Evolutionary conservation across 345 rosid genomes (phyloP), one percentile per base, ranked within the genome.

Genomic region (Hibiscus mutabilis): DNA sequence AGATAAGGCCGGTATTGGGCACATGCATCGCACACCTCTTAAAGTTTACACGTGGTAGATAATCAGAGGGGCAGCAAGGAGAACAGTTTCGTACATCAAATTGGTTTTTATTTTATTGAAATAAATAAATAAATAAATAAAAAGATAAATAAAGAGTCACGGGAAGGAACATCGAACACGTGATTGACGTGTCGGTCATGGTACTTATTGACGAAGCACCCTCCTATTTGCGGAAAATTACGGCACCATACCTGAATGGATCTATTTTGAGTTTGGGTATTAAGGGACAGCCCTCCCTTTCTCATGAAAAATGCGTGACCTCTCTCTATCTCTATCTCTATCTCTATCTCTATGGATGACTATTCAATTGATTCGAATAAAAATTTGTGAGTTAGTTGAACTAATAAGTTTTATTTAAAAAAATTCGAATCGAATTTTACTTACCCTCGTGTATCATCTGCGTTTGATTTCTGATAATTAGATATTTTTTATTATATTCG

Each of bases 11-110:
- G 57, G 35, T 13, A 33, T 22, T 6, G 68, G 46, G 55, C 72
- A 76, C 75, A 59, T 49, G 72, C 44, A 47, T 15, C 29, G 21
- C 24, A 12, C 33, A 58, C 9, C 59, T 55, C 14, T 8, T 14
- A 11, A 19, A 18, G 9, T 10, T 8, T 8, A 72, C 55, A 60
- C 79, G 79, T 76, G 79, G 64, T 72, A 3, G 7, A 5, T 27
- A 44, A 15, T 33, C 1, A 66, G 21, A 25, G 59, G 62, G 3
- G 3, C 11, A 11, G 19, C 25, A 24, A 49, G 8, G 35, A 25
- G 1, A 70, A 51, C 71, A 53, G 6, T 56, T 4, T n/a, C n/a
- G 19, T 16, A 42, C 46, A 42, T 11, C 44, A 8, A 9, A 40
- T 40, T 40, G 12, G 2, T 40, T 35, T 40, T 40, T 35, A 35